Conservation (phyloP, 371 early-diverging fungal genomes). For the Thermomucor indicae-seudaticae region DNA sequence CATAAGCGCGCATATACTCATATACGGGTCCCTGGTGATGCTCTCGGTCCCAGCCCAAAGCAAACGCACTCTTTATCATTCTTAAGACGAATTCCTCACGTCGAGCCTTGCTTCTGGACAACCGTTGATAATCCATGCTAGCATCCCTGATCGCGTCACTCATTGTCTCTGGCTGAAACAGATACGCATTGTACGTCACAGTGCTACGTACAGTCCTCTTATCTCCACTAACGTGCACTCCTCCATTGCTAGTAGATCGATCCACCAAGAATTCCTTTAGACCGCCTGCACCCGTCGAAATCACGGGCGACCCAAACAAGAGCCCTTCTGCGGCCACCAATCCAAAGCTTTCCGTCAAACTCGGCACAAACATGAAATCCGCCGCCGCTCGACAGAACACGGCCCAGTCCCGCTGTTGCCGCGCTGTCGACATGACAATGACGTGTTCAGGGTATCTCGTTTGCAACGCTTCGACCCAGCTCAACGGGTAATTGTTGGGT, state of each 20-base stretch:
- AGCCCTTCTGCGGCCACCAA: constrained; percentile 56
- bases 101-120: constrained; percentile 17
- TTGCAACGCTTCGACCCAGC: constrained; percentile 35
- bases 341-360: constrained; percentile 47
- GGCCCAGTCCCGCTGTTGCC: constrained; percentile 50
- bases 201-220: constrained; percentile 3
- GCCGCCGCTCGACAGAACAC: constrained; percentile 56
- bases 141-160: constrained; percentile 37
- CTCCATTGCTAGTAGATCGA: background rate
- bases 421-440: constrained; percentile 35
- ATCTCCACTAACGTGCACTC: constrained; percentile 4
- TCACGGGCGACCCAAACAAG: constrained; percentile 56
- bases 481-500: constrained; percentile 45
- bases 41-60: constrained; percentile 45
- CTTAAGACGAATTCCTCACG: constrained; percentile 41
- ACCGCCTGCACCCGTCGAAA: constrained; percentile 55
- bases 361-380: constrained; percentile 59
- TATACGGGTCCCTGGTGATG: constrained; percentile 17
- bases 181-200: constrained; percentile 16
- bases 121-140: constrained; percentile 21
- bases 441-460: constrained; percentile 46
- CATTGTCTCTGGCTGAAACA: constrained; percentile 14
- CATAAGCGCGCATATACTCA: constrained; percentile 16
- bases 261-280: constrained; percentile 54
- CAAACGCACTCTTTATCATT: constrained; percentile 39